Conservation (phyloP, 495 filamentous ascomycete genomes). For the Rusavskia elegans region DNA sequence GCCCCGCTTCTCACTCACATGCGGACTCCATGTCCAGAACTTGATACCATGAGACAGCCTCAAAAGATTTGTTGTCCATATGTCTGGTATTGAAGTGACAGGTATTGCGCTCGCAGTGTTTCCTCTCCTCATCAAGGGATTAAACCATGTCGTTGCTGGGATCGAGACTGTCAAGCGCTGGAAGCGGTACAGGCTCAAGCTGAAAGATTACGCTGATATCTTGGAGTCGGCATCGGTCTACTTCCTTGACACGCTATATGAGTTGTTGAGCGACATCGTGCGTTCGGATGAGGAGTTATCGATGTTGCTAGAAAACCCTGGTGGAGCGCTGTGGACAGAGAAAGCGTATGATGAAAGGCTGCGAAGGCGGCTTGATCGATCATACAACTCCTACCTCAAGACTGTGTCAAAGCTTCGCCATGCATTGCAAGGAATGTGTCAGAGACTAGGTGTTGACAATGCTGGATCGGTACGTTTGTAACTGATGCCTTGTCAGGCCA, state of each 20-base stretch:
- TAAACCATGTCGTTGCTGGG: constrained; percentile 12
- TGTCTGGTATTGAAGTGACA: constrained; percentile 10
- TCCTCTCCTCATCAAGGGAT: constrained; percentile 16
- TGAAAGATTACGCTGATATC: constrained; percentile 5
- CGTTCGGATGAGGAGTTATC: constrained; percentile 6
- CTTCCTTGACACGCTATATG: constrained; percentile 13
- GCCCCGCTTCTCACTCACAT: background rate
- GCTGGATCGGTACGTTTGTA: background rate
- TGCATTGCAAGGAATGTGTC: constrained; percentile 6
- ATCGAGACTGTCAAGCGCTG: constrained; percentile 7
- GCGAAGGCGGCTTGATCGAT: constrained; percentile 9
- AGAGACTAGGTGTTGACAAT: constrained; percentile 8
- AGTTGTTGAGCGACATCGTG: constrained; percentile 11
- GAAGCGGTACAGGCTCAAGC: constrained; percentile 2
- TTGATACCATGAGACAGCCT: background rate
- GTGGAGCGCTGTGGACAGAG: constrained; percentile 10
- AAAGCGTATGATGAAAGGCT: constrained; percentile 8
- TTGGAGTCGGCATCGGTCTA: constrained; percentile 3
- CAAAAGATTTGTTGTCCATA: background rate
- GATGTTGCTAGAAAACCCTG: constrained; percentile 9
- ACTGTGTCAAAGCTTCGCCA: constrained; percentile 5
- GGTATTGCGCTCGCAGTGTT: constrained; percentile 16
- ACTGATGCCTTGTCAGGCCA: too few species aligned
- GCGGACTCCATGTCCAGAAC: background rate
- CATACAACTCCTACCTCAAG: constrained; percentile 9